Evolutionary conservation across 2,329 filamentous ascomycete species (phyloP).

Genomic region (Exophiala dermatitidis): DNA sequence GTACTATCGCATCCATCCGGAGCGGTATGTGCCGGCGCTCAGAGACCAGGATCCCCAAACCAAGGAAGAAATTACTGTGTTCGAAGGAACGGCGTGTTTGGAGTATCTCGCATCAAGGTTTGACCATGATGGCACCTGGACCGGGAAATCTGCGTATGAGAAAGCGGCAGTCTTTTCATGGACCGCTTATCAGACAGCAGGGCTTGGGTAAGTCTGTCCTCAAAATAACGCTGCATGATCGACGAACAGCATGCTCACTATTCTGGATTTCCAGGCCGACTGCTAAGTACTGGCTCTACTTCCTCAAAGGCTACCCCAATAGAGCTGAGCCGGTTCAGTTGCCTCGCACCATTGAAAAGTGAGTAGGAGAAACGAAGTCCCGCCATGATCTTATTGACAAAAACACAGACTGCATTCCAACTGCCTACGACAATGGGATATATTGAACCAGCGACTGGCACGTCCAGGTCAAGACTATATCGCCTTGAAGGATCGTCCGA

Average conservation of each 20-base stretch:
- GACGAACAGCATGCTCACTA: not conserved
- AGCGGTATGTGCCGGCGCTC: conserved; percentile 33
- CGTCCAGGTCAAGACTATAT: not conserved
- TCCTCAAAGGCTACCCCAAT: not conserved
- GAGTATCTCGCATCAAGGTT: conserved; percentile 34
- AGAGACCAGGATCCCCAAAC: conserved; percentile 31
- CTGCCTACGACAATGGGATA: not conserved
- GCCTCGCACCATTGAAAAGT: not conserved
- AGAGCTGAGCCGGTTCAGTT: not conserved
- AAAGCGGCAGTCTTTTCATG: conserved; percentile 1
- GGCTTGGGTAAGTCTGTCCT: not conserved
- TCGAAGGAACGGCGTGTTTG: conserved; percentile 36
- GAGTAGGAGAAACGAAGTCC: too few relatives aligned
- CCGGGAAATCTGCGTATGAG: conserved; percentile 29
- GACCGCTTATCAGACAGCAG: conserved; percentile 2
- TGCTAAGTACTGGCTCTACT: conserved; percentile 3
- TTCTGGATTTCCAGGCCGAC: not conserved
- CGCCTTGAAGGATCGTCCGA: not conserved
- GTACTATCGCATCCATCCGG: conserved; percentile 33
- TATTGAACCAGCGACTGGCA: not conserved
- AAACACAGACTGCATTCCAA: conserved; percentile 1
- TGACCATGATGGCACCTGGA: conserved; percentile 34
- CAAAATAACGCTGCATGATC: too few relatives aligned
- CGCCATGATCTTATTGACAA: too few relatives aligned
- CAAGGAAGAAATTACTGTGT: conserved; percentile 30